These are phyloP conservation scores for Bonia amplexicaulis DNA, from an alignment of 176 grass and related monocot species.

Conservation along the genomic window DNA sequence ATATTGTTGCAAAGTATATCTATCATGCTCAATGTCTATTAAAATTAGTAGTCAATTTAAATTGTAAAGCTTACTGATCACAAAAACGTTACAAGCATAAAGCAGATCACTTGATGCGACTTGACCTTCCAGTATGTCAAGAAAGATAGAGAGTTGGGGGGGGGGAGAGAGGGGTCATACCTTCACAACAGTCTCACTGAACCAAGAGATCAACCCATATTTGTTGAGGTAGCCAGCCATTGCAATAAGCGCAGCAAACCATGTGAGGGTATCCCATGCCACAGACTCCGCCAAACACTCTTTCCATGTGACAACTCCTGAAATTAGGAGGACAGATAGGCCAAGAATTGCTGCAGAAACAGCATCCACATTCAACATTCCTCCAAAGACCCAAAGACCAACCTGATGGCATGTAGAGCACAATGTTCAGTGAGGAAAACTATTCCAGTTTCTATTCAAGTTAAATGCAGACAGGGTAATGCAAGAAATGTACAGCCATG, in stretches of 20 bases:
- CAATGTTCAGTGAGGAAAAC: neutral
- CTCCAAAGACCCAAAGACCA: constrained; percentile 96
- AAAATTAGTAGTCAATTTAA: neutral
- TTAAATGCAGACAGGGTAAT: neutral
- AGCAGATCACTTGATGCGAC: neutral
- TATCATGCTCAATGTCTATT: neutral
- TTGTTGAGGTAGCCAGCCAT: constrained; percentile 99
- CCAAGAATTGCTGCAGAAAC: constrained; percentile 93
- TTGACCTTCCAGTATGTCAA: neutral
- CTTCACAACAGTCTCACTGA: constrained; percentile 97
- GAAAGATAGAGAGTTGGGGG: neutral
- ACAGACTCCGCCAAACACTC: constrained; percentile 93
- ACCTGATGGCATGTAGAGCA: constrained; percentile 55
- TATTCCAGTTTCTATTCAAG: neutral
- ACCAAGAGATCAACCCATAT: constrained; percentile 94
- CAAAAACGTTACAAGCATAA: neutral
- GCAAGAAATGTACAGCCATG: neutral
- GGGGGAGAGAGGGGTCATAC: constrained; percentile 36
- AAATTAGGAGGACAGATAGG: constrained; percentile 73
- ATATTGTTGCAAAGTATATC: neutral
- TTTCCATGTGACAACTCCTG: constrained; percentile 98
- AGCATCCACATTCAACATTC: constrained; percentile 72
- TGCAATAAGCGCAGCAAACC: constrained; percentile 97
- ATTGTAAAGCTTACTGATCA: neutral
- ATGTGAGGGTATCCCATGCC: constrained; percentile 97